phyloP scores from a whole-genome alignment of 106 monocot species.

The Dioscorea zingiberensis region DNA sequence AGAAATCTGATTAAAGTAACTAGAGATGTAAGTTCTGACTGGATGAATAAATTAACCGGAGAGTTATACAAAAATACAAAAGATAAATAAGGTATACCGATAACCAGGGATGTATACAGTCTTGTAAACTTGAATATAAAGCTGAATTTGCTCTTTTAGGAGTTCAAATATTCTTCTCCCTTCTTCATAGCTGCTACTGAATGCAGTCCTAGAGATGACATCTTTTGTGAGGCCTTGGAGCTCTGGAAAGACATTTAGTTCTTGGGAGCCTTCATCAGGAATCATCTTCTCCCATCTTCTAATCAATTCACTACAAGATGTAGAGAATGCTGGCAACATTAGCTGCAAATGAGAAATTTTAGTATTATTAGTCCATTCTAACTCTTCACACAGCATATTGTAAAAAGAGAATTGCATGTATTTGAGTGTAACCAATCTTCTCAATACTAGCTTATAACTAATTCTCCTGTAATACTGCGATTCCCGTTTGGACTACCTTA shows the following conservation, averaged over 20 bases:
- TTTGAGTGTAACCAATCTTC: too few relatives aligned
- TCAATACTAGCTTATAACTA: too few relatives aligned
- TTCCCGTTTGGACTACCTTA: too few relatives aligned
- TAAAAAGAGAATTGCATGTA: too few relatives aligned
- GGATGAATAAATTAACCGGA: too few relatives aligned
- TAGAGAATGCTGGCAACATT: slow-evolving; percentile 17
- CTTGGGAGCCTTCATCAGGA: slow-evolving; percentile 9
- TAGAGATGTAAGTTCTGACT: too few relatives aligned
- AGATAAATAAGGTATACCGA: slow-evolving; percentile 17
- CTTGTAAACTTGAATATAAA: slow-evolving; percentile 12
- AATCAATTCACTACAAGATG: slow-evolving; percentile 27
- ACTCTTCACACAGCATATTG: too few relatives aligned
- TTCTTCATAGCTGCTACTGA: slow-evolving; percentile 44
- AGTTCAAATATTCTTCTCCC: slow-evolving; percentile 38
- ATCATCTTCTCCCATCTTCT: slow-evolving; percentile 17
- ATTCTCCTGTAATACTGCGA: too few relatives aligned
- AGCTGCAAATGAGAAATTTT: background rate
- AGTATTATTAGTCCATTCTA: slow-evolving; percentile 79
- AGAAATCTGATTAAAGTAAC: too few relatives aligned
- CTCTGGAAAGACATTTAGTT: slow-evolving; percentile 58
- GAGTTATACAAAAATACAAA: background rate
- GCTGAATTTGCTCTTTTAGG: slow-evolving; percentile 27
- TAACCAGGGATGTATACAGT: slow-evolving; percentile 41
- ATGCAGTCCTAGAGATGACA: slow-evolving; percentile 68
- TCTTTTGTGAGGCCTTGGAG: slow-evolving; percentile 65